A percentile compares a stretch with the other conserved stretches of the same genome.
Evolutionary conservation across 495 filamentous ascomycete genomes (phyloP).

Genomic region (Xylaria telfairii): DNA sequence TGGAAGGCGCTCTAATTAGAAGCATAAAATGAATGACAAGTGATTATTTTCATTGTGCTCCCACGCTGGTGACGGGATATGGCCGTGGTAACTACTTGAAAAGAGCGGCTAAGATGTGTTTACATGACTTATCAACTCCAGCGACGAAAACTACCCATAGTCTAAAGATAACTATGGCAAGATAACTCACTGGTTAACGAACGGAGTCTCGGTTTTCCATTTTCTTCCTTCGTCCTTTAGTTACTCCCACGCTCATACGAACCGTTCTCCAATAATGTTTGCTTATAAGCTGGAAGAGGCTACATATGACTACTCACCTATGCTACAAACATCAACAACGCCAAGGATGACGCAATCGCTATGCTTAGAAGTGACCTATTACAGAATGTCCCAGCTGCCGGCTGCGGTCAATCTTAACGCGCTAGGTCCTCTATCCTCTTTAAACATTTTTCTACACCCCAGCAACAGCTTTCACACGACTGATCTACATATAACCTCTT

Average conservation of each 20-base stretch:
- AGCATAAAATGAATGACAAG: too few species aligned
- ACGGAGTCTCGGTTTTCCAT: not conserved
- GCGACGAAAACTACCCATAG: not conserved
- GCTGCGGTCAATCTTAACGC: not conserved
- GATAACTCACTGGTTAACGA: not conserved
- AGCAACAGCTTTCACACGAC: not conserved
- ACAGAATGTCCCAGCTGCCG: not conserved
- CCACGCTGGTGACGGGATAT: not conserved
- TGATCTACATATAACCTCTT: not conserved
- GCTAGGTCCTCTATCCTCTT: not conserved
- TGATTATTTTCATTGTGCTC: not conserved
- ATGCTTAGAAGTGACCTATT: not conserved
- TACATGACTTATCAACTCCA: not conserved
- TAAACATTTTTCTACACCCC: not conserved
- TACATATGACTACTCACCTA: not conserved
- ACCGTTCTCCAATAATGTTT: not conserved
- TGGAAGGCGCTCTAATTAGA: slow-evolving; percentile 8
- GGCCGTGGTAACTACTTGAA: not conserved
- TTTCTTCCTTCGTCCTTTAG: not conserved
- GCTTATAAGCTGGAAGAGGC: not conserved
- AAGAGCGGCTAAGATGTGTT: not conserved
- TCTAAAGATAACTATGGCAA: not conserved
- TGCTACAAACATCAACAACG: slow-evolving; percentile 4
- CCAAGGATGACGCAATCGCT: not conserved
- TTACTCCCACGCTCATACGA: not conserved